phyloP scores from a whole-genome alignment of 2,329 filamentous ascomycete genomes.

The Colletotrichum falcatum region DNA sequence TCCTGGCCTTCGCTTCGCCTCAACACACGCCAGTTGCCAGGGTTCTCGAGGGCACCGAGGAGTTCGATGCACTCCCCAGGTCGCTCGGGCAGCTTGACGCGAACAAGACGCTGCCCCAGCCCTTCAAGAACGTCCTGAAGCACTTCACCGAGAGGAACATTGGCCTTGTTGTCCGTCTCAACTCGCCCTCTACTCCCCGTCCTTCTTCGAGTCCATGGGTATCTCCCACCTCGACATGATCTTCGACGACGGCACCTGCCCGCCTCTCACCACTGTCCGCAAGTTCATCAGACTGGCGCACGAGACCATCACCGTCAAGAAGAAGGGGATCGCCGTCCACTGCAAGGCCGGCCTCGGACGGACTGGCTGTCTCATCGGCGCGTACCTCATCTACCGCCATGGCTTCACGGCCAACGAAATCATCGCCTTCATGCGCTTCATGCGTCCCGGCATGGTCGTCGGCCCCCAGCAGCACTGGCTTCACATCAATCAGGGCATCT shows the following conservation, averaged over 20 bases:
- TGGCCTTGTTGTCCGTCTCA: slow-evolving; percentile 92
- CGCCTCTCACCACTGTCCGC: slow-evolving; percentile 86
- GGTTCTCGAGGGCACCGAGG: slow-evolving; percentile 77
- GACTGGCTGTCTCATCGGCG: slow-evolving; percentile 95
- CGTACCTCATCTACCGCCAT: slow-evolving; percentile 96
- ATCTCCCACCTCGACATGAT: slow-evolving; percentile 99
- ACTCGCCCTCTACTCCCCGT: slow-evolving; percentile 96
- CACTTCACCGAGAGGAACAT: slow-evolving; percentile 92
- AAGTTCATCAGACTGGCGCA: slow-evolving; percentile 96
- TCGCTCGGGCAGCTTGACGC: slow-evolving; percentile 79
- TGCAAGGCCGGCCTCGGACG: slow-evolving; percentile 97
- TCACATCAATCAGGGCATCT: slow-evolving; percentile 94
- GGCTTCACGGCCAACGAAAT: slow-evolving; percentile 98
- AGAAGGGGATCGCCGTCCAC: slow-evolving; percentile 95
- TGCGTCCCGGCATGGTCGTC: slow-evolving; percentile 98
- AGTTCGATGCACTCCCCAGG: slow-evolving; percentile 80
- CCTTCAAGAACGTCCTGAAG: slow-evolving; percentile 95
- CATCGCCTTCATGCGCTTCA: slow-evolving; percentile 98
- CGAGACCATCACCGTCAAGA: slow-evolving; percentile 90
- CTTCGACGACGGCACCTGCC: slow-evolving; percentile 98
- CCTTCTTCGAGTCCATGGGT: slow-evolving; percentile 95
- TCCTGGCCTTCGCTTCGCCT: slow-evolving; percentile 95
- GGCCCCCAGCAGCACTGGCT: slow-evolving; percentile 99
- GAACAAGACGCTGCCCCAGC: slow-evolving; percentile 78
- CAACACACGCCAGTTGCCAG: slow-evolving; percentile 82